Percentiles rank a stretch among this genome's conserved stretches.
phyloP scores from a whole-genome alignment of 192 early-diverging fungal genomes.

The Haplosporangium gracile region DNA sequence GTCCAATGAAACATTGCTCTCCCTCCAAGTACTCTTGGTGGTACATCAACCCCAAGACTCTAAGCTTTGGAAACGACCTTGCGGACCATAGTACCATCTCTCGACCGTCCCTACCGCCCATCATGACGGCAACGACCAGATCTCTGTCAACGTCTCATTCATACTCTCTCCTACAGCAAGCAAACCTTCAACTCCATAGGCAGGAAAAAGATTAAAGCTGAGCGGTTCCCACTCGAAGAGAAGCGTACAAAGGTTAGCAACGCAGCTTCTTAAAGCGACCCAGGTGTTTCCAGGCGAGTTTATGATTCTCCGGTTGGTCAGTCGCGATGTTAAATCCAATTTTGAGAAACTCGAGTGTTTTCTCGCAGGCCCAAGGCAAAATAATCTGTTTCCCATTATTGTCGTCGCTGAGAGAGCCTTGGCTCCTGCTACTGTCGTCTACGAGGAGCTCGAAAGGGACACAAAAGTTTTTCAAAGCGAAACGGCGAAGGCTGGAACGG shows the following conservation, averaged over 20 bases:
- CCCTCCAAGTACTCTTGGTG: neutral
- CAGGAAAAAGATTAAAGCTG: neutral
- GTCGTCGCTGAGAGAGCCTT: no score
- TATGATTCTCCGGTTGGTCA: neutral
- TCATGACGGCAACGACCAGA: neutral
- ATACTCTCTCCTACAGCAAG: neutral
- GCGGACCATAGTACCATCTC: neutral
- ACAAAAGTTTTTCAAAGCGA: neutral
- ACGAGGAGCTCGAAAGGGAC: neutral
- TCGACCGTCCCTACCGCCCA: neutral
- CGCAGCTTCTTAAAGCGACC: neutral
- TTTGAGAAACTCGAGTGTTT: neutral
- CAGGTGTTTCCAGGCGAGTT: neutral
- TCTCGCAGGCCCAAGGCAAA: neutral
- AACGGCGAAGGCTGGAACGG: neutral
- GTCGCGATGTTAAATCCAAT: neutral
- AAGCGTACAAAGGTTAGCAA: neutral
- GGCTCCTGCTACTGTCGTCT: neutral
- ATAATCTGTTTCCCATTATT: neutral
- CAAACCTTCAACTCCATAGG: neutral
- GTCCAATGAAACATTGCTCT: neutral
- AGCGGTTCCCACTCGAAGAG: neutral
- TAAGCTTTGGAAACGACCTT: neutral
- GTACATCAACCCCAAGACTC: neutral
- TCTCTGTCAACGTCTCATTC: neutral